Percentiles rank a stretch among this genome's conserved stretches.
These are phyloP conservation scores for Biscogniauxia marginata DNA, from an alignment of 2,329 filamentous ascomycete genomes.

Conservation along the genomic window DNA sequence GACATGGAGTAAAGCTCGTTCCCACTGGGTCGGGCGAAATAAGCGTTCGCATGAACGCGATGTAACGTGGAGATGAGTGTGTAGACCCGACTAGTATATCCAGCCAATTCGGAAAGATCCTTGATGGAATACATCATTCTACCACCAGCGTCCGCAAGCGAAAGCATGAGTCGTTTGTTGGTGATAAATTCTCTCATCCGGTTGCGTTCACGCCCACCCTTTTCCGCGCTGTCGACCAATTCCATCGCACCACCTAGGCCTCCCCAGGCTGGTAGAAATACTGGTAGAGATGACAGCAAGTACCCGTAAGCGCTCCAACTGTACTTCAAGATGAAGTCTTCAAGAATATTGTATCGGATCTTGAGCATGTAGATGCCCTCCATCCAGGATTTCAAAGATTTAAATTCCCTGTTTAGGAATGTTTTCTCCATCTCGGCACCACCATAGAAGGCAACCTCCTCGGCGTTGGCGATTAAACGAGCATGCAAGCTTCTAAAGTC, in stretches of 20 bases:
- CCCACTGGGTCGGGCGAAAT: constrained; percentile 65
- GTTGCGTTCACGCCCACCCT: constrained; percentile 67
- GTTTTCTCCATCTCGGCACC: constrained; percentile 93
- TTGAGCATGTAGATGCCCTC: constrained; percentile 97
- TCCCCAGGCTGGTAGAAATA: constrained; percentile 93
- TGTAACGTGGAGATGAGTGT: constrained; percentile 93
- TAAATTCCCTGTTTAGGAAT: constrained; percentile 89
- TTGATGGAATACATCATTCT: constrained; percentile 99
- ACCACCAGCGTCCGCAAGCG: constrained; percentile 90
- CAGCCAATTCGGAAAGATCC: constrained; percentile 90
- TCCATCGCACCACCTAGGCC: constrained; percentile 75
- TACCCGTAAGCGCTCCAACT: constrained; percentile 99
- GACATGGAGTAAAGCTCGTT: constrained; percentile 85
- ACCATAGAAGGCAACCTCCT: constrained; percentile 97
- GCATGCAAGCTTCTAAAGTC: constrained; percentile 92
- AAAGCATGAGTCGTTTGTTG: constrained; percentile 97
- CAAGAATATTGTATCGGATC: constrained; percentile 97
- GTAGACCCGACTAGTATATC: constrained; percentile 94
- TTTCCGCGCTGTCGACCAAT: constrained; percentile 50
- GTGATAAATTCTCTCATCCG: constrained; percentile 99
- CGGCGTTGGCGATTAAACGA: constrained; percentile 90
- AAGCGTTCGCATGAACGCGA: constrained; percentile 86
- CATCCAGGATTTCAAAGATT: constrained; percentile 93
- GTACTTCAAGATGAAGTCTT: constrained; percentile 97
- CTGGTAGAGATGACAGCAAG: constrained; percentile 84